Base-by-base conservation (phyloP, 306 rosid genomes). In the Vigna hirtella region DNA sequence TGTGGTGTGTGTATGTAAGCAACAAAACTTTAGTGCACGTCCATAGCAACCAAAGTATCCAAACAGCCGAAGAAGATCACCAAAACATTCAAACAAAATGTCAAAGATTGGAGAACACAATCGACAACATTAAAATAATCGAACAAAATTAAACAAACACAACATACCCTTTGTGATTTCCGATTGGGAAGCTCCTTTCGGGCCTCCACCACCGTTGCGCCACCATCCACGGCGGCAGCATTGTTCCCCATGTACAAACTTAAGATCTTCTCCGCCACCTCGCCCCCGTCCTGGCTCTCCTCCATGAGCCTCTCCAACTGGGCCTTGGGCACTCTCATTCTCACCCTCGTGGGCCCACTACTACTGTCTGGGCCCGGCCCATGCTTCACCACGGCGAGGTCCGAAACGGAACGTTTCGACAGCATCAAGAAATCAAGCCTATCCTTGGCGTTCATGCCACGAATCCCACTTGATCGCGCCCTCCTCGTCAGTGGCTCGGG, bases 341-440 rank as follows among this genome's bases (percentile, higher is more conserved):
- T 90, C 15, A 93, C 83, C 78, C 79, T 79, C 32, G 78, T 51
- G 43, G 91, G 89, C 56, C 84, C 82, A 34, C 81, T 87, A 1
- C 81, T 87, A 1, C 9, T 16, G 4, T 11, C 52, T 1, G 77
- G 57, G 56, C 48, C 55, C 0, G 80, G 72, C 51, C 84, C 79
- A 24, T 50, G 76, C 15, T 86, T 49, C 1, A 61, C 77, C 18
- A 51, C 14, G 1, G 94, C 10, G 5, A 93, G 22, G 75, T 90
- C 97, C 0, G 98, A 93, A 72, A 85, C 81, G 1, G 90, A 64
- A 16, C 98, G 83, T 45, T 93, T 88, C 0, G 97, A 91, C 5
- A 93, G 62, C 97, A 90, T 90, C 75, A 93, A 79, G 68, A 88
- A 87, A 17, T 93, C 97, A 6, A 93, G 97, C 70, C 93, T 86